Base-by-base conservation (phyloP, 768 basidiomycete species). In the Suillus brevipes region DNA sequence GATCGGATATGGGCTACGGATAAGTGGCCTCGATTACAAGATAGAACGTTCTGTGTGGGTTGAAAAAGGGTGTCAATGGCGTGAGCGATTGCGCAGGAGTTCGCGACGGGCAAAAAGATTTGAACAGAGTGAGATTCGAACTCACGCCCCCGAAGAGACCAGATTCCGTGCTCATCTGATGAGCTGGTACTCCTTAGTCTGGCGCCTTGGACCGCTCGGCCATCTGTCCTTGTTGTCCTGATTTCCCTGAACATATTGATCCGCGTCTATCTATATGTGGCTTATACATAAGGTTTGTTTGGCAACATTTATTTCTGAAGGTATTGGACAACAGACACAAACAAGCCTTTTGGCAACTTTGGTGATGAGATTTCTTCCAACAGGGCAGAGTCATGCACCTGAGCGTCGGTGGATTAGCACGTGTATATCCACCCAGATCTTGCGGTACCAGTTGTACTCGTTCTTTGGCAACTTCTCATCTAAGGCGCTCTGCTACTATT, bases 181-280 rank as follows among this genome's bases (percentile, higher is more conserved):
- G 63, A 63, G 53, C 61, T 53, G 57, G 58, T 59, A 38, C 63
- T 82, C 87, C 87, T 87, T 88, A 87, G 86, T 89, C 88, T 90
- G 87, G 87, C 89, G 88, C 89, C 89, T 89, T 89, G 87, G 88
- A 89, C 88, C 88, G 87, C 88, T 90, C 89, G 88, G 89, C 89
- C 88, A 90, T 89, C 87, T 89, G 84, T 76, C 80, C 80, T 66
- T 70, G 61, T 36, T 31, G 45, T 4, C 1, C 0, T 8, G 0
- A 5, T 25, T 38, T 4, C 37, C 4, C 6, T 55, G 31, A 36
- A 6, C 31, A 3, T n/a, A 58, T 10, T 10, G 8, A 58, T 25
- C 16, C 6, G 9, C 23, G 10, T 55, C 31, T 34, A 6, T 20
- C 52, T 12, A 55, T 31, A 18, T 18, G 18, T 34, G 28, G 49